Percentiles rank a stretch among this genome's conserved stretches.
phyloP scores from a whole-genome alignment of 1,139 yeast genomes.

The Candida glucosophila region DNA sequence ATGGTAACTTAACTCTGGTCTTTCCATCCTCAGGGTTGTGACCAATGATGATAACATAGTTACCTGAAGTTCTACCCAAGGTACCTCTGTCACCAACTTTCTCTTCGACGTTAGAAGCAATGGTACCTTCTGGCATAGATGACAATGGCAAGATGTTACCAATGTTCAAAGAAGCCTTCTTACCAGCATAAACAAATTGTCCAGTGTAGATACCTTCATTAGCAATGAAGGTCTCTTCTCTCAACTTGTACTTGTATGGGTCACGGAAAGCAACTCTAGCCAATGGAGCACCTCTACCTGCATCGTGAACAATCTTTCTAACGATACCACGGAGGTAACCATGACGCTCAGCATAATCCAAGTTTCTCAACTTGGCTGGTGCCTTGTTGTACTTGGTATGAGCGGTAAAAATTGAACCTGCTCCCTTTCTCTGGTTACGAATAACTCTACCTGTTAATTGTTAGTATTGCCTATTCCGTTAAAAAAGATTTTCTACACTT shows the following conservation, averaged over 20 bases:
- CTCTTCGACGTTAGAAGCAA: slow-evolving; percentile 97
- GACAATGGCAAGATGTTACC: slow-evolving; percentile 98
- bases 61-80: slow-evolving; percentile 98
- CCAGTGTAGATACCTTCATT: slow-evolving; percentile 99
- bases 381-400: slow-evolving; percentile 99
- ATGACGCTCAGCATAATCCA: slow-evolving; percentile 99
- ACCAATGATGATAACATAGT: slow-evolving; percentile 97
- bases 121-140: slow-evolving; percentile 98
- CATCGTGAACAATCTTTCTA: slow-evolving; percentile 96
- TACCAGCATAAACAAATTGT: slow-evolving; percentile 98
- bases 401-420: slow-evolving; percentile 99
- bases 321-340: slow-evolving; percentile 99
- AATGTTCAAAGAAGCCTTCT: slow-evolving; percentile 93
- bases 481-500: neutral
- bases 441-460: slow-evolving; percentile 87
- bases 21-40: slow-evolving; percentile 99
- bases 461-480: slow-evolving; percentile 4
- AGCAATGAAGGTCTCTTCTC: slow-evolving; percentile 98
- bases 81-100: slow-evolving; percentile 99
- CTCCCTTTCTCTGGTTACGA: slow-evolving; percentile 99
- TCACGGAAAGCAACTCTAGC: slow-evolving; percentile 99
- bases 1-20: slow-evolving; percentile 98
- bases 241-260: slow-evolving; percentile 96
- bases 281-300: slow-evolving; percentile 99
- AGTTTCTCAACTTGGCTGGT: slow-evolving; percentile 99